Percentiles rank a stretch among this genome's conserved stretches.
phyloP scores from a whole-genome alignment of 2,329 filamentous ascomycete genomes.

The Nakataea oryzae region DNA sequence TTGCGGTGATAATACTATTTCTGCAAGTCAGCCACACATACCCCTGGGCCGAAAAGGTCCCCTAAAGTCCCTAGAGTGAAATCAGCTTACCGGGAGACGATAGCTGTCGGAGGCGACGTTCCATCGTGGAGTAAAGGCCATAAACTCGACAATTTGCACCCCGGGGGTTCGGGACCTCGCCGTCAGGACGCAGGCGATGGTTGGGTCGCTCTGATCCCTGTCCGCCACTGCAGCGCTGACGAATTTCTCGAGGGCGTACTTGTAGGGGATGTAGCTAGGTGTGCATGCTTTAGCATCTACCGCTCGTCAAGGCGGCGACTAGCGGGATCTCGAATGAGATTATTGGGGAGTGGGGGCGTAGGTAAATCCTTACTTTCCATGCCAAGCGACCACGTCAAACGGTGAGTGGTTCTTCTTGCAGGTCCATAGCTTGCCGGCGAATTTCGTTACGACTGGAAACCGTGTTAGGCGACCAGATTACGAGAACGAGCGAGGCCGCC shows the following conservation, averaged over 20 bases:
- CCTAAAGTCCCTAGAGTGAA: not conserved
- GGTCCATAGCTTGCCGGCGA: slow-evolving; percentile 48
- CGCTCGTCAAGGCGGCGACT: not conserved
- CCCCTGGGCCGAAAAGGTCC: not conserved
- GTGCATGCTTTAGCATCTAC: not conserved
- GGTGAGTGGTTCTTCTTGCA: slow-evolving; percentile 54
- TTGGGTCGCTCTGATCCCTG: slow-evolving; percentile 57
- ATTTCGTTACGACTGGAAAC: slow-evolving; percentile 46
- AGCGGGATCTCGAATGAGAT: not conserved
- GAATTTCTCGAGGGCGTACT: slow-evolving; percentile 46
- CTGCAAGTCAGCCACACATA: not conserved
- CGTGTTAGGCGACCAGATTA: not conserved
- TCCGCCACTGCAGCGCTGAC: slow-evolving; percentile 47
- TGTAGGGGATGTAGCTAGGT: slow-evolving; percentile 44
- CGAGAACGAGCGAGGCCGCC: not conserved
- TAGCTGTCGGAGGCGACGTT: slow-evolving; percentile 51
- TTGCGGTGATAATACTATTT: slow-evolving; percentile 50
- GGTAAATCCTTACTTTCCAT: not conserved
- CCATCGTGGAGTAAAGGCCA: slow-evolving; percentile 59
- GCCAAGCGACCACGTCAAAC: slow-evolving; percentile 45
- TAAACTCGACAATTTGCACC: slow-evolving; percentile 50
- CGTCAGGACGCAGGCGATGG: slow-evolving; percentile 55
- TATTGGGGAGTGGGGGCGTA: not conserved
- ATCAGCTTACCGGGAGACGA: slow-evolving; percentile 36
- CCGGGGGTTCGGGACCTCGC: slow-evolving; percentile 41